Conservation (phyloP, 495 filamentous ascomycete species). For the Xylaria curta region DNA sequence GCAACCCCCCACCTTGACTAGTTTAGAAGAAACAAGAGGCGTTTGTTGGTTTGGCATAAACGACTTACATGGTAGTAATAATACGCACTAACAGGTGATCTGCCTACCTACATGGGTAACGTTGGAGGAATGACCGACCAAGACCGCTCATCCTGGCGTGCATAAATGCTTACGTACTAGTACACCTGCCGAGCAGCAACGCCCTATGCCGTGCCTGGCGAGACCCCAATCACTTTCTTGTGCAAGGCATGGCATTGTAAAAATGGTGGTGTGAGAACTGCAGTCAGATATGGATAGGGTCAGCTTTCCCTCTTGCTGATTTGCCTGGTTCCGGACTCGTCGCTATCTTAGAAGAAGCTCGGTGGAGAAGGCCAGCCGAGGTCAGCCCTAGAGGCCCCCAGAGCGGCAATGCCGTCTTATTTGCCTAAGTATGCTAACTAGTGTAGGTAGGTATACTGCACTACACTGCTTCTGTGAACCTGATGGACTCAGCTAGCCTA, state of each 20-base stretch:
- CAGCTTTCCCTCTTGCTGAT: constrained; percentile 3
- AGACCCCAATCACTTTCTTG: background rate
- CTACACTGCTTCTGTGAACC: background rate
- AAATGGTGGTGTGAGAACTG: background rate
- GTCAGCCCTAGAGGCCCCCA: background rate
- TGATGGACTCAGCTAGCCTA: background rate
- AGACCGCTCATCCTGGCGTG: constrained; percentile 12
- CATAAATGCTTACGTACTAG: constrained; percentile 22
- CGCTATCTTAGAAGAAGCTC: background rate
- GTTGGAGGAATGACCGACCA: constrained; percentile 18
- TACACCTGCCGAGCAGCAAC: background rate
- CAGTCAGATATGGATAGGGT: constrained; percentile 10
- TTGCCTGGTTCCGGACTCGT: background rate
- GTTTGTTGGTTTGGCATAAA: constrained; percentile 16
- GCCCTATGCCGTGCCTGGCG: background rate
- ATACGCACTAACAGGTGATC: constrained; percentile 2
- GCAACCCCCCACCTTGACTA: constrained; percentile 8
- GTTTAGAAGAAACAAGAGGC: constrained; percentile 5
- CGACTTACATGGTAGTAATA: background rate
- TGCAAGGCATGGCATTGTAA: background rate
- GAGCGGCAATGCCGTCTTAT: constrained; percentile 23
- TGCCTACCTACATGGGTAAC: constrained; percentile 13
- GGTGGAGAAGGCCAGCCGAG: background rate
- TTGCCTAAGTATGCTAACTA: too few species aligned
- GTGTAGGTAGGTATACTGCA: too few species aligned